Evolutionary conservation across 805 yeast species (phyloP).

Genomic region (Wickerhamomyces alni): DNA sequence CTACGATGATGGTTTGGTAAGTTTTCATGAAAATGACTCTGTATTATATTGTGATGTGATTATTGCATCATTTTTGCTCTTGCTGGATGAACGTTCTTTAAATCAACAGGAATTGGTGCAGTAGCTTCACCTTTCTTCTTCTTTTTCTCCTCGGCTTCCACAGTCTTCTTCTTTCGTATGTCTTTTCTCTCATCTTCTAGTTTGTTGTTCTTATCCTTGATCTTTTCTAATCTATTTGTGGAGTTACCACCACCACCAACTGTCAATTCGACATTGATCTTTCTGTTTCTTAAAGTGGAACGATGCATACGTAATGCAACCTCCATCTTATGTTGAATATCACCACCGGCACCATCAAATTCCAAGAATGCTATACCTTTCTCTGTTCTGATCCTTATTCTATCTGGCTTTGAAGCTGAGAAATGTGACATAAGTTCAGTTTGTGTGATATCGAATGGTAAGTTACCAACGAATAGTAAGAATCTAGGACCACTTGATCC

Average conservation of each 20-base stretch:
- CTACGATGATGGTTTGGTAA: no score
- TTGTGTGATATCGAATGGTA: conserved; percentile 66
- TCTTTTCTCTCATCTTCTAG: conserved; percentile 63
- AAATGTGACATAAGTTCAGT: conserved; percentile 67
- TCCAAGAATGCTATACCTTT: conserved; percentile 93
- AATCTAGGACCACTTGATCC: conserved; percentile 50
- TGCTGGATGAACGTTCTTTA: conserved; percentile 51
- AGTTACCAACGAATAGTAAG: conserved; percentile 83
- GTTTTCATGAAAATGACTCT: no score
- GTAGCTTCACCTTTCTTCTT: conserved; percentile 6
- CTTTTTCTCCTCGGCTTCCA: conserved; percentile 25
- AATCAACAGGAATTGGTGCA: conserved; percentile 4
- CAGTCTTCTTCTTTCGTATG: conserved; percentile 40
- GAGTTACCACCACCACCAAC: conserved; percentile 99
- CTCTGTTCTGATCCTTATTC: conserved; percentile 70
- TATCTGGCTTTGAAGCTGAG: conserved; percentile 64
- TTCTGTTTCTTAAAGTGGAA: conserved; percentile 58
- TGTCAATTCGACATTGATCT: conserved; percentile 91
- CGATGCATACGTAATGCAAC: conserved; percentile 83
- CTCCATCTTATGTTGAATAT: conserved; percentile 77
- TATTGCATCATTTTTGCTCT: conserved; percentile 44
- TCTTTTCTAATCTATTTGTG: conserved; percentile 55
- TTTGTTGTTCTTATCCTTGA: conserved; percentile 73
- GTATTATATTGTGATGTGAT: no score
- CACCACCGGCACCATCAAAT: conserved; percentile 49